These are phyloP conservation scores for Globisporangium yorkense DNA, from an alignment of 352 stramenopile genomes.

Conservation along the genomic window DNA sequence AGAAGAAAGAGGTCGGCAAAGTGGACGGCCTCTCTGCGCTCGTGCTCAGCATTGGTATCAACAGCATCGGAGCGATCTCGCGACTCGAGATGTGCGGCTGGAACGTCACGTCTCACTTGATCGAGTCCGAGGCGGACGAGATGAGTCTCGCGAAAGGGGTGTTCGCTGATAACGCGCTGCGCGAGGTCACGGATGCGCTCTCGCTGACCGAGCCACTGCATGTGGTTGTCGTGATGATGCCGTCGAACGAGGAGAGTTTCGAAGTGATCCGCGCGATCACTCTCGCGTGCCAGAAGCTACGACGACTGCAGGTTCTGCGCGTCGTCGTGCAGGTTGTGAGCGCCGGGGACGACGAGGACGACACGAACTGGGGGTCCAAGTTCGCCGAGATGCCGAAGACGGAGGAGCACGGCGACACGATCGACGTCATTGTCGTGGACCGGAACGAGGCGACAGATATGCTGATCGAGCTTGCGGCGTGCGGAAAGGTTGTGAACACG, in stretches of 20 bases:
- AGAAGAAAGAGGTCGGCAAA: slow-evolving; percentile 51
- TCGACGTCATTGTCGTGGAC: slow-evolving; percentile 60
- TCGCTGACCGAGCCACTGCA: slow-evolving; percentile 34
- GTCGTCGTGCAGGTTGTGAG: slow-evolving; percentile 51
- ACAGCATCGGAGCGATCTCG: slow-evolving; percentile 29
- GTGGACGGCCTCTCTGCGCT: slow-evolving; percentile 47
- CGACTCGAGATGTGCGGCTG: slow-evolving; percentile 56
- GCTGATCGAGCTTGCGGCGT: slow-evolving; percentile 56
- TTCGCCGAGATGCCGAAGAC: slow-evolving; percentile 51
- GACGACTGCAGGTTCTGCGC: slow-evolving; percentile 40
- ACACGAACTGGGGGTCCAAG: slow-evolving; percentile 27
- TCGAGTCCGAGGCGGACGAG: slow-evolving; percentile 23
- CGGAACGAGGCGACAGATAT: slow-evolving; percentile 57
- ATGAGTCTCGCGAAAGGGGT: slow-evolving; percentile 11
- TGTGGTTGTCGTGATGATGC: slow-evolving; percentile 61
- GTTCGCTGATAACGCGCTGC: slow-evolving; percentile 13
- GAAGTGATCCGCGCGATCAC: slow-evolving; percentile 45
- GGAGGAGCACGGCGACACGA: slow-evolving; percentile 52
- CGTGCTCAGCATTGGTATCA: slow-evolving; percentile 23
- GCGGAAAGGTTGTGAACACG: slow-evolving; percentile 57
- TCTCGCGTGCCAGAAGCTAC: slow-evolving; percentile 36
- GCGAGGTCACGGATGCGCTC: slow-evolving; percentile 26
- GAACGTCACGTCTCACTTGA: slow-evolving; percentile 42
- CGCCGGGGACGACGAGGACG: slow-evolving; percentile 6
- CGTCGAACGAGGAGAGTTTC: slow-evolving; percentile 46